Percentiles rank a stretch among this genome's conserved stretches.
These are phyloP conservation scores for Colletotrichum sp. DNA, from an alignment of 2,329 filamentous ascomycete species.

Conservation along the genomic window DNA sequence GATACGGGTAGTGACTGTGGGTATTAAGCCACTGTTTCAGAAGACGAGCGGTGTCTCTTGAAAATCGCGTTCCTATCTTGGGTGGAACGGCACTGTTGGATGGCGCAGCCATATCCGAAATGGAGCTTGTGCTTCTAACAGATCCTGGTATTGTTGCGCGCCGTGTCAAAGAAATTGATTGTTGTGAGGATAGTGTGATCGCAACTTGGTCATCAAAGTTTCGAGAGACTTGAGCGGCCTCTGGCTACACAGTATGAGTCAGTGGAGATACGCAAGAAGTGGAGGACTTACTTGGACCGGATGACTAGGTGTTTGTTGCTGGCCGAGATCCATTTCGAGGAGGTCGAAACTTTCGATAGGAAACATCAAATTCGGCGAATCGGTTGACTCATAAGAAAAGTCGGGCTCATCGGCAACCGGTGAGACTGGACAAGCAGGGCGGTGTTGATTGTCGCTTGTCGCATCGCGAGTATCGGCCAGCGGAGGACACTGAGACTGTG, in stretches of 20 bases:
- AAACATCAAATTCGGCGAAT: not conserved
- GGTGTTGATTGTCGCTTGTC: not conserved
- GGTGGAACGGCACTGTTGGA: conserved; percentile 41
- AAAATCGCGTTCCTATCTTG: conserved; percentile 79
- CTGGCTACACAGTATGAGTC: not conserved
- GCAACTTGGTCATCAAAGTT: not conserved
- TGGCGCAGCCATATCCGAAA: conserved; percentile 14
- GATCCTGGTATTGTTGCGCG: not conserved
- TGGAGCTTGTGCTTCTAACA: not conserved
- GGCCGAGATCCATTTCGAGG: not conserved
- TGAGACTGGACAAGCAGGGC: not conserved
- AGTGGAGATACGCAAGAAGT: not conserved
- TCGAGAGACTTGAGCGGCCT: not conserved
- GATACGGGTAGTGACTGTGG: conserved; percentile 85
- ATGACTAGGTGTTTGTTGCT: not conserved
- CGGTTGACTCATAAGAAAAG: not conserved
- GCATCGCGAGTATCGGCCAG: not conserved
- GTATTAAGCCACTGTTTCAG: conserved; percentile 85
- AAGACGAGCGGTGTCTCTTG: conserved; percentile 78
- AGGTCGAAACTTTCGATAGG: not conserved
- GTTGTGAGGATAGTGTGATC: not conserved
- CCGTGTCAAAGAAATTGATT: not conserved
- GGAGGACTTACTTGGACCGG: not conserved
- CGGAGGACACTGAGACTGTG: not conserved
- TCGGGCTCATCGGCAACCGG: not conserved